Evolutionary conservation across 306 rosid species (phyloP).

Genomic region (Lathyrus tuberosus): DNA sequence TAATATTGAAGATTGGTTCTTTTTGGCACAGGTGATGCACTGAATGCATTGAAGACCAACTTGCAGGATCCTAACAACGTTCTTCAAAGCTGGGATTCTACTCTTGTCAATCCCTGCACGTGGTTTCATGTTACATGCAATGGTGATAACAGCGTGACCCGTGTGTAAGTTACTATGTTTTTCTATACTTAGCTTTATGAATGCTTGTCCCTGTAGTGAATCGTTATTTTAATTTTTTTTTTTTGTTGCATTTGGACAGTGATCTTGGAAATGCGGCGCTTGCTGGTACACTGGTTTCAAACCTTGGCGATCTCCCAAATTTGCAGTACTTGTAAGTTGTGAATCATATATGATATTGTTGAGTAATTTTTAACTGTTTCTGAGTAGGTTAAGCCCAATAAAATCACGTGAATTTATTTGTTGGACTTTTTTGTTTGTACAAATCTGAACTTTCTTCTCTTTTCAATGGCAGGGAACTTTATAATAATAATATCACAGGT

Average conservation of each 20-base stretch:
- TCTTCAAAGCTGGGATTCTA: slow-evolving; percentile 91
- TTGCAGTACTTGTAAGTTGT: slow-evolving; percentile 90
- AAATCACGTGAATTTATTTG: slow-evolving; percentile 3
- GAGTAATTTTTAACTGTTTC: slow-evolving; percentile 5
- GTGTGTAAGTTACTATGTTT: slow-evolving; percentile 73
- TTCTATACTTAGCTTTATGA: slow-evolving; percentile 22
- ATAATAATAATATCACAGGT: slow-evolving; percentile 69
- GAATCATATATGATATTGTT: slow-evolving; percentile 21
- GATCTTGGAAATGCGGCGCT: slow-evolving; percentile 96
- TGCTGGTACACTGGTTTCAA: slow-evolving; percentile 70
- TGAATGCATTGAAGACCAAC: slow-evolving; percentile 76
- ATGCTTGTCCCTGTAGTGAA: slow-evolving; percentile 8
- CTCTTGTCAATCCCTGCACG: slow-evolving; percentile 93
- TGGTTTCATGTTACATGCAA: slow-evolving; percentile 97
- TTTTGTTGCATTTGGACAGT: slow-evolving; percentile 52
- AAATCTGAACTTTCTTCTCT: slow-evolving; percentile 20
- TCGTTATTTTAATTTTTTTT: neutral
- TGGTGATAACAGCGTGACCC: slow-evolving; percentile 76
- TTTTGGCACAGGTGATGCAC: slow-evolving; percentile 75
- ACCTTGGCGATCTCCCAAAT: slow-evolving; percentile 71
- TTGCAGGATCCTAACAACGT: slow-evolving; percentile 83
- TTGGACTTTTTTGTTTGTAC: slow-evolving; percentile 17
- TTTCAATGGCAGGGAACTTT: slow-evolving; percentile 70
- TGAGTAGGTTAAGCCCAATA: neutral
- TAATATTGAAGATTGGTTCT: slow-evolving; percentile 35